These are phyloP conservation scores for Paramyrothecium sp. DNA, from an alignment of 2,329 filamentous ascomycete genomes.

Conservation along the genomic window DNA sequence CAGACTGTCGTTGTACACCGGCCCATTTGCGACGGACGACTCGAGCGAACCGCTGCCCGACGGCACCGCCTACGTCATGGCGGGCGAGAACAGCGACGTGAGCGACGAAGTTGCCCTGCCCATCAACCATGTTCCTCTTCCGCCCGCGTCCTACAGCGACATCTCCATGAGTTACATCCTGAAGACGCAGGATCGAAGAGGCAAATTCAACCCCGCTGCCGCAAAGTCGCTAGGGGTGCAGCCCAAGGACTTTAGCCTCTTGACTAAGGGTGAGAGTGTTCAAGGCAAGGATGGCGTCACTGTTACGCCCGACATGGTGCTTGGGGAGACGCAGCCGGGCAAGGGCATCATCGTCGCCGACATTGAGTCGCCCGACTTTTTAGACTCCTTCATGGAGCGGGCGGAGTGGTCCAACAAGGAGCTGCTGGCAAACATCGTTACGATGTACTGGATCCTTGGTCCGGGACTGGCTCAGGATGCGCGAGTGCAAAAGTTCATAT, in stretches of 20 bases:
- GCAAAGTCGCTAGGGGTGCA: conserved; percentile 66
- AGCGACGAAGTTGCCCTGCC: conserved; percentile 8
- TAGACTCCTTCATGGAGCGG: conserved; percentile 67
- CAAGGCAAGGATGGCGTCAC: conserved; percentile 61
- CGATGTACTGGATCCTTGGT: conserved; percentile 81
- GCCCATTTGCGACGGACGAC: conserved; percentile 43
- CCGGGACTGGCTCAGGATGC: conserved; percentile 62
- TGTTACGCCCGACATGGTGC: conserved; percentile 84
- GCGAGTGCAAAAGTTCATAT: conserved; percentile 68
- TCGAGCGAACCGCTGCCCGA: conserved; percentile 12
- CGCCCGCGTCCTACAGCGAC: conserved; percentile 62
- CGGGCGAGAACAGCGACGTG: conserved; percentile 9
- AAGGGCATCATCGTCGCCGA: conserved; percentile 79
- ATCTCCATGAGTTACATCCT: conserved; percentile 85
- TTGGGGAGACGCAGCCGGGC: conserved; percentile 66
- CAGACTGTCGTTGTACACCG: conserved; percentile 66
- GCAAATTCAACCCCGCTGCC: conserved; percentile 70
- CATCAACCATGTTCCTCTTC: conserved; percentile 46
- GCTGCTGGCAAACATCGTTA: conserved; percentile 65
- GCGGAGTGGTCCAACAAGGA: conserved; percentile 68
- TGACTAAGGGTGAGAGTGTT: conserved; percentile 65
- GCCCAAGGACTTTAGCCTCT: conserved; percentile 51
- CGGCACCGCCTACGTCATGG: conserved; percentile 24
- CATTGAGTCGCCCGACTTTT: conserved; percentile 67
- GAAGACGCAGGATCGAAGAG: conserved; percentile 71